Conservation (phyloP, 1,284 basidiomycete species). For the Ustilago sp. region DNA sequence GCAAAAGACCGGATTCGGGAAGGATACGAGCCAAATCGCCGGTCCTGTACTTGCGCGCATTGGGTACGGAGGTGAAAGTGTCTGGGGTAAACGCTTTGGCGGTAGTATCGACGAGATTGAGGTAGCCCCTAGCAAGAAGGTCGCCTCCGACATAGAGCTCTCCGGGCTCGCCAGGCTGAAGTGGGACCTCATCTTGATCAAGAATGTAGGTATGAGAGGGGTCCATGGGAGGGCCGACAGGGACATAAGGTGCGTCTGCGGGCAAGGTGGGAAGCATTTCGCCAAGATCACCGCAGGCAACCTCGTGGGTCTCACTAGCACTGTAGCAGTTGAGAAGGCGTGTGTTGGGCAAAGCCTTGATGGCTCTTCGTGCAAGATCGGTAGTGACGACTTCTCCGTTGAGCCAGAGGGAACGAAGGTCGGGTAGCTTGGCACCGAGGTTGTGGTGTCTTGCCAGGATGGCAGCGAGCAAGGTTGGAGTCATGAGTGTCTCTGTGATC, state of each 20-base stretch:
- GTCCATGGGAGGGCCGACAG: slow-evolving; percentile 65
- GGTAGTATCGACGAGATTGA: slow-evolving; percentile 66
- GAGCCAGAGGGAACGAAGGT: slow-evolving; percentile 66
- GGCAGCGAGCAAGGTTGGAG: slow-evolving; percentile 65
- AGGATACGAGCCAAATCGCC: slow-evolving; percentile 65
- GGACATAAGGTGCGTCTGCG: slow-evolving; percentile 51
- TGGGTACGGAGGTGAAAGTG: slow-evolving; percentile 24
- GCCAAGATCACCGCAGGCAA: slow-evolving; percentile 64
- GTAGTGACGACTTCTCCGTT: slow-evolving; percentile 69
- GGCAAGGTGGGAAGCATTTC: slow-evolving; percentile 38
- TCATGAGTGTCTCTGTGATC: slow-evolving; percentile 69
- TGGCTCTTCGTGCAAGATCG: slow-evolving; percentile 62
- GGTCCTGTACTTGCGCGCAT: slow-evolving; percentile 64
- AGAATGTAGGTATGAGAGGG: slow-evolving; percentile 62
- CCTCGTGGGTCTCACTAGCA: slow-evolving; percentile 68
- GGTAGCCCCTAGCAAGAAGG: slow-evolving; percentile 65
- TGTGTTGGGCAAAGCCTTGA: slow-evolving; percentile 59
- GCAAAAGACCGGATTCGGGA: slow-evolving; percentile 56
- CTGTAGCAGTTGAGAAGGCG: slow-evolving; percentile 68
- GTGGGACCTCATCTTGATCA: slow-evolving; percentile 55
- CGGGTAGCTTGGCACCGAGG: slow-evolving; percentile 52
- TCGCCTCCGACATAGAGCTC: slow-evolving; percentile 67
- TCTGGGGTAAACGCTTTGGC: slow-evolving; percentile 63
- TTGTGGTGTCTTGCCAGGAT: slow-evolving; percentile 63
- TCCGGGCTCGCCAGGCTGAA: slow-evolving; percentile 56